Conservation (phyloP, 2,329 filamentous ascomycete species). For the Cryphonectria nitschkei region DNA sequence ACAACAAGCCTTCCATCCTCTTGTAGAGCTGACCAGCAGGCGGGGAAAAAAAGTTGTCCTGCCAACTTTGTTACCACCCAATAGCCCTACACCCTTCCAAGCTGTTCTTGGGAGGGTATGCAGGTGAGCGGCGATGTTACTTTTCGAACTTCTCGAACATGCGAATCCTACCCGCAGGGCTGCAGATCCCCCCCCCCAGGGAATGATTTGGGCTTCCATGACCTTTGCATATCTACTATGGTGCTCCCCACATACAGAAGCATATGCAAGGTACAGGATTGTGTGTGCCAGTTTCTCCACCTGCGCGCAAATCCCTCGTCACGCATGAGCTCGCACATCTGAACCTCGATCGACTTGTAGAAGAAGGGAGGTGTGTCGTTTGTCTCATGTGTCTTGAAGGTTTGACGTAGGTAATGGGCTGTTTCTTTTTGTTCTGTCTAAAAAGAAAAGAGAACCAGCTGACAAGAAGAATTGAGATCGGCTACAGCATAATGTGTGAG, state of each 20-base stretch:
- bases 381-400: background rate
- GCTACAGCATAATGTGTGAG: background rate
- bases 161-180: background rate
- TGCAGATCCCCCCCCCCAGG: background rate
- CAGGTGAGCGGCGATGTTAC: background rate
- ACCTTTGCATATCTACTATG: background rate
- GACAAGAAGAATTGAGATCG: background rate
- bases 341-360: background rate
- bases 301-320: background rate
- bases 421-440: background rate
- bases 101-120: background rate
- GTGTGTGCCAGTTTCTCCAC: slow-evolving; percentile 1
- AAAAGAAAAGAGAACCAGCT: background rate
- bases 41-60: background rate
- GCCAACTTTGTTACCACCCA: background rate
- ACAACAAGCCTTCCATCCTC: background rate
- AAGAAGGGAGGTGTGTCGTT: background rate
- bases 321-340: background rate
- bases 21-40: background rate
- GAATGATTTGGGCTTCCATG: background rate
- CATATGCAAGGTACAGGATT: slow-evolving; percentile 25
- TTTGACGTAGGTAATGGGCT: background rate
- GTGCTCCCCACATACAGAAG: background rate
- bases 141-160: background rate
- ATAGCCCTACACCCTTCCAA: background rate